A percentile compares a stretch with the other conserved stretches of the same genome.
Evolutionary conservation across 371 early-diverging fungal genomes (phyloP).

Genomic region (Choanephora cucurbitarum): DNA sequence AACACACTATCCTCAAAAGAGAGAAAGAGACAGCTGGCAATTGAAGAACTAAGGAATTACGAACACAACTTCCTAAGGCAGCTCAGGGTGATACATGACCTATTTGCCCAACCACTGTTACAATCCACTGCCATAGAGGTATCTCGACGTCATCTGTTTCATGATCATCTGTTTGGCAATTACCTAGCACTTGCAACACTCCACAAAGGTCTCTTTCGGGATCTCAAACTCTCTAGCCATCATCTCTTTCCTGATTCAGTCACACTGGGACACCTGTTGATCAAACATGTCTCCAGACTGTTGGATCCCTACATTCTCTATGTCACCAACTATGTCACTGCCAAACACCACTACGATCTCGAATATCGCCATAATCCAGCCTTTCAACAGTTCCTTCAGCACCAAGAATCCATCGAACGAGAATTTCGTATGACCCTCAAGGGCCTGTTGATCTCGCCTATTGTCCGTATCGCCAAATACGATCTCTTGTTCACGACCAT

Average conservation of each 20-base stretch:
- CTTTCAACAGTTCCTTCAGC: slow-evolving; percentile 12
- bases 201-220: slow-evolving; percentile 10
- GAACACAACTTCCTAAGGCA: slow-evolving; percentile 19
- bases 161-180: slow-evolving; percentile 22
- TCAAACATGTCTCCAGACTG: slow-evolving; percentile 7
- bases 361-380: slow-evolving; percentile 15
- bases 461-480: slow-evolving; percentile 11
- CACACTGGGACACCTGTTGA: slow-evolving; percentile 3
- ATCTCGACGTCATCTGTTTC: slow-evolving; percentile 15
- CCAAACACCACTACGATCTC: slow-evolving; percentile 9
- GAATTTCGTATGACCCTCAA: slow-evolving; percentile 17
- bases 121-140: slow-evolving; percentile 18
- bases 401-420: slow-evolving; percentile 11
- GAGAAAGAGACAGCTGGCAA: slow-evolving; percentile 18
- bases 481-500: slow-evolving; percentile 7
- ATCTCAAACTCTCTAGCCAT: slow-evolving; percentile 4
- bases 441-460: slow-evolving; percentile 10
- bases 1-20: slow-evolving; percentile 10
- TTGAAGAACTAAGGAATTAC: slow-evolving; percentile 15
- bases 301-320: slow-evolving; percentile 17
- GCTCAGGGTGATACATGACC: slow-evolving; percentile 13
- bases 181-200: slow-evolving; percentile 13
- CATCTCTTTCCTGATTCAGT: slow-evolving; percentile 13
- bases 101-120: slow-evolving; percentile 14
- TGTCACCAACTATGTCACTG: slow-evolving; percentile 19